A percentile compares a stretch with the other conserved stretches of the same genome.
phyloP scores from a whole-genome alignment of 371 early-diverging fungal genomes.

The Actinomucor elegans region DNA sequence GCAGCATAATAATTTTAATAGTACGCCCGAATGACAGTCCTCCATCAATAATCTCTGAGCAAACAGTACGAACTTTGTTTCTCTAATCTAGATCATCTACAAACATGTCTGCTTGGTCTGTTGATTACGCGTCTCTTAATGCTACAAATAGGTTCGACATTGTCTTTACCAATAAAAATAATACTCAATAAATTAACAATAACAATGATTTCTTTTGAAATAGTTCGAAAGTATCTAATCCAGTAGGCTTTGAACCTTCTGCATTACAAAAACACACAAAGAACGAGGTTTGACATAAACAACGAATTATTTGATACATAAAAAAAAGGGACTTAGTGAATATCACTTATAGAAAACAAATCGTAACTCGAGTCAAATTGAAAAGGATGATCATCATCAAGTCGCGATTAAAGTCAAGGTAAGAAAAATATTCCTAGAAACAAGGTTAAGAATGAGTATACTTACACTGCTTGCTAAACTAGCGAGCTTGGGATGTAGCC shows the following conservation, averaged over 20 bases:
- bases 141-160: constrained; percentile 14
- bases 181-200: neutral
- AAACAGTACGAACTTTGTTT: too few species aligned
- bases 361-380: constrained; percentile 10
- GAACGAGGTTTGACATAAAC: constrained; percentile 6
- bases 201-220: neutral
- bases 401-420: constrained; percentile 40
- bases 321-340: neutral
- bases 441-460: neutral
- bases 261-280: constrained; percentile 26
- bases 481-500: constrained; percentile 96
- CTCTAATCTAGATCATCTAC: neutral
- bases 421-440: too few species aligned
- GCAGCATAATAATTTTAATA: too few species aligned
- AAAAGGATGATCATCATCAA: constrained; percentile 24
- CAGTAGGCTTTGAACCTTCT: constrained; percentile 38
- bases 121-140: constrained; percentile 39
- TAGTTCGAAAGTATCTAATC: constrained; percentile 29
- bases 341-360: constrained; percentile 20
- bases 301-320: too few species aligned
- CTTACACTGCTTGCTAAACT: neutral
- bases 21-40: too few species aligned
- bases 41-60: too few species aligned
- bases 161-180: neutral
- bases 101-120: constrained; percentile 35